Conservation (phyloP, 2,329 filamentous ascomycete species). For the Penicillium palitans region DNA sequence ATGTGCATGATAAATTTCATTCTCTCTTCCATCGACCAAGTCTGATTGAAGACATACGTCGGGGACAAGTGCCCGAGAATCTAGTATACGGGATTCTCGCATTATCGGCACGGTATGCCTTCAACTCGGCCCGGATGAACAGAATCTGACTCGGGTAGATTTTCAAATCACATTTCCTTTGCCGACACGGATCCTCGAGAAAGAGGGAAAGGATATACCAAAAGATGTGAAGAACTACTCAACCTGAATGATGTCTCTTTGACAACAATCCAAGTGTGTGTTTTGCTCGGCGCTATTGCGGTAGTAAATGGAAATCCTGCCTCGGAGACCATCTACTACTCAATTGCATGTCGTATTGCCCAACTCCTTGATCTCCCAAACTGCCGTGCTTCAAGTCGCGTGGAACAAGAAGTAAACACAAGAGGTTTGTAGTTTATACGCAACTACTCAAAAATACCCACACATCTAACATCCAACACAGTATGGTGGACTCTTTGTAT, state of each 20-base stretch:
- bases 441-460: not conserved
- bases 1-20: conserved; percentile 24
- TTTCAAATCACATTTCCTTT: conserved; percentile 13
- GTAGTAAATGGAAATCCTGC: conserved; percentile 36
- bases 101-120: conserved; percentile 18
- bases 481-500: conserved; percentile 46
- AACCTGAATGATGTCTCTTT: conserved; percentile 41
- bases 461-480: conserved; percentile 13
- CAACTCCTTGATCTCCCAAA: conserved; percentile 41
- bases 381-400: conserved; percentile 23
- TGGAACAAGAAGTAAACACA: conserved; percentile 42
- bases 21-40: conserved; percentile 20
- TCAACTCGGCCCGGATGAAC: conserved; percentile 5
- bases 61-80: conserved; percentile 10
- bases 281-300: conserved; percentile 42
- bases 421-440: conserved; percentile 11
- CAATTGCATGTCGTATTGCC: conserved; percentile 40
- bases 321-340: conserved; percentile 42
- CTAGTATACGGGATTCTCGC: conserved; percentile 22
- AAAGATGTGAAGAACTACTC: conserved; percentile 23
- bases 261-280: conserved; percentile 42
- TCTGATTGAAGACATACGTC: conserved; percentile 13
- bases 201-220: conserved; percentile 18
- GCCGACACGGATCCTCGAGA: conserved; percentile 15
- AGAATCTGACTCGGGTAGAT: conserved; percentile 3